Evolutionary conservation across 352 stramenopile genomes (phyloP).

Genomic region (Phytophthora sp.): DNA sequence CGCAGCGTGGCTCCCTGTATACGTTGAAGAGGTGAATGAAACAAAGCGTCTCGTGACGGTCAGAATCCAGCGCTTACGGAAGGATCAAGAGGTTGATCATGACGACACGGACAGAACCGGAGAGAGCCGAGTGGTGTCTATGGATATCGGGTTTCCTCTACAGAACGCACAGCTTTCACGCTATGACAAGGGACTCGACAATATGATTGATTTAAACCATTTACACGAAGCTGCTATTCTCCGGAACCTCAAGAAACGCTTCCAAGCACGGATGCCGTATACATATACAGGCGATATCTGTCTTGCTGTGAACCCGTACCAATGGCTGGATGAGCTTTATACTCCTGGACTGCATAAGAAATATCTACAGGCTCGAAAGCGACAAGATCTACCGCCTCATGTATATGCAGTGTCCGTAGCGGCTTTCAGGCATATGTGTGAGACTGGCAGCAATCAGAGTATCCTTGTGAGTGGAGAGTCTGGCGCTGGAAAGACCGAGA

Average conservation of each 20-base stretch:
- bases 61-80: constrained; percentile 38
- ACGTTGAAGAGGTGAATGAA: constrained; percentile 68
- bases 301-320: constrained; percentile 97
- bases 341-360: constrained; percentile 59
- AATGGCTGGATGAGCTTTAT: constrained; percentile 88
- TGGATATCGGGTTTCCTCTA: constrained; percentile 57
- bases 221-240: constrained; percentile 92
- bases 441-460: constrained; percentile 71
- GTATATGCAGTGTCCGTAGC: constrained; percentile 77
- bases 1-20: constrained; percentile 74
- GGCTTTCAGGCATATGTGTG: constrained; percentile 70
- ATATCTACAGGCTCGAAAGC: constrained; percentile 60
- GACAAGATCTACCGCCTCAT: constrained; percentile 66
- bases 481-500: constrained; percentile 94
- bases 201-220: constrained; percentile 88
- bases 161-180: constrained; percentile 58
- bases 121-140: constrained; percentile 41
- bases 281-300: constrained; percentile 97
- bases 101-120: constrained; percentile 28
- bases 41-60: constrained; percentile 50
- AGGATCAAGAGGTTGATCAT: constrained; percentile 34
- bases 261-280: constrained; percentile 88
- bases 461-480: constrained; percentile 89
- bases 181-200: constrained; percentile 48
- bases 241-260: constrained; percentile 87